phyloP scores from a whole-genome alignment of 2,329 filamentous ascomycete genomes.

The Colletotrichum sp. region DNA sequence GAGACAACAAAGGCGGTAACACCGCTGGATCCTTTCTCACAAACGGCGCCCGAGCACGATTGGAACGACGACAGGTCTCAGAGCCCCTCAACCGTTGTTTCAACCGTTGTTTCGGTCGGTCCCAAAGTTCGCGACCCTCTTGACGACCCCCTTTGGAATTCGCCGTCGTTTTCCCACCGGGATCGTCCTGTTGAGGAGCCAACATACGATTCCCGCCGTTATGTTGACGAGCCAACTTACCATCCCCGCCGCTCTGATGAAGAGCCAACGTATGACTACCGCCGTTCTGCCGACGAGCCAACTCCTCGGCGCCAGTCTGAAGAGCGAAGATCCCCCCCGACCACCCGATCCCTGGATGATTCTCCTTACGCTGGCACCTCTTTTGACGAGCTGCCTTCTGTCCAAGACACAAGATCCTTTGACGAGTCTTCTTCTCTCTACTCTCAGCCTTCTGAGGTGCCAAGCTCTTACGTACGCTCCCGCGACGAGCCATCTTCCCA shows the following conservation, averaged over 20 bases:
- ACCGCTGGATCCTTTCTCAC: not conserved
- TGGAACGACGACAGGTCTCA: not conserved
- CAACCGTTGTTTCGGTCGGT: conserved; percentile 11
- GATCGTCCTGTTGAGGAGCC: not conserved
- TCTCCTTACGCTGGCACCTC: not conserved
- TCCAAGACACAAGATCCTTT: not conserved
- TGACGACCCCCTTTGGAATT: not conserved
- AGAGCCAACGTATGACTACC: not conserved
- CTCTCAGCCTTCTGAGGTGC: not conserved
- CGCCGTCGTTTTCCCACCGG: not conserved
- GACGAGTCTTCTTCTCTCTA: not conserved
- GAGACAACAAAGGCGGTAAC: not conserved
- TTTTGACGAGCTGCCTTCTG: not conserved
- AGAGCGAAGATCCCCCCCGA: not conserved
- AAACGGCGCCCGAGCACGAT: not conserved
- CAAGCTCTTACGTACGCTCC: not conserved
- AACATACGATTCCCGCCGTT: not conserved
- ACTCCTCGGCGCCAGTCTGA: not conserved
- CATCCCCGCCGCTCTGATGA: not conserved
- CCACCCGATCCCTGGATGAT: not conserved
- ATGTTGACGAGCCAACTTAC: not conserved
- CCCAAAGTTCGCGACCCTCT: not conserved
- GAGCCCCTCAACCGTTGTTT: conserved; percentile 15
- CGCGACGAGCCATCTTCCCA: not conserved
- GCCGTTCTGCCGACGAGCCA: not conserved